Conservation (phyloP, 768 basidiomycete genomes). For the Tremella fuciformis region DNA sequence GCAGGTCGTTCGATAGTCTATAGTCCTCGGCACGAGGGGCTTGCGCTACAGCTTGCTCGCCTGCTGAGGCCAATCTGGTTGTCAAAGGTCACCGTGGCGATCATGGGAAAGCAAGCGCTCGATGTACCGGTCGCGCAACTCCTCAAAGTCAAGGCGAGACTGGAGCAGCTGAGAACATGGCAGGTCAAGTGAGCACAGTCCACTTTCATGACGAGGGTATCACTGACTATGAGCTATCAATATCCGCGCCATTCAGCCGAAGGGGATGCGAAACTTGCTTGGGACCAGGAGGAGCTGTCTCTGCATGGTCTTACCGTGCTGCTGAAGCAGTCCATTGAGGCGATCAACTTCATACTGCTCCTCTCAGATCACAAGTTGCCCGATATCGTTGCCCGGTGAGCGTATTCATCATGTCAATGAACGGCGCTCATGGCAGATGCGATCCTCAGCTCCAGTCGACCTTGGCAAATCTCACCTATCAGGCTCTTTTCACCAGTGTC, state of each 20-base stretch:
- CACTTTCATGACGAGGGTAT: neutral
- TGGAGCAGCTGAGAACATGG: conserved; percentile 35
- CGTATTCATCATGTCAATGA: too few relatives aligned
- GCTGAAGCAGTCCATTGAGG: conserved; percentile 83
- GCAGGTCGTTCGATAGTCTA: conserved; percentile 57
- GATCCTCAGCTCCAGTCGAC: conserved; percentile 65
- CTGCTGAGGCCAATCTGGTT: conserved; percentile 86
- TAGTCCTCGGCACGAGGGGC: conserved; percentile 82
- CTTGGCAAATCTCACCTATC: conserved; percentile 71
- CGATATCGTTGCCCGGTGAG: conserved; percentile 77
- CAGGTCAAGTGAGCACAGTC: conserved; percentile 31
- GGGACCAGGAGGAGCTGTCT: conserved; percentile 49
- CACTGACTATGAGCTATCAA: conserved; percentile 23
- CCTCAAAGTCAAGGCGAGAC: conserved; percentile 29
- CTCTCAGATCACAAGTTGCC: conserved; percentile 86
- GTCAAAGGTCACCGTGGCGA: conserved; percentile 61
- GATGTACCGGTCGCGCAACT: conserved; percentile 25
- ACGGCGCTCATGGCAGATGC: neutral
- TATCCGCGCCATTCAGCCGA: conserved; percentile 40
- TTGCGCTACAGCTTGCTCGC: conserved; percentile 81
- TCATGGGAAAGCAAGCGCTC: conserved; percentile 56
- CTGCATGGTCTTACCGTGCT: conserved; percentile 55
- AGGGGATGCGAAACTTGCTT: conserved; percentile 43
- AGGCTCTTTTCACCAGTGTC: conserved; percentile 78
- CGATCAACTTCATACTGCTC: conserved; percentile 86